Evolutionary conservation across 352 stramenopile genomes (phyloP).

Genomic region (Labyrinthula sp.): DNA sequence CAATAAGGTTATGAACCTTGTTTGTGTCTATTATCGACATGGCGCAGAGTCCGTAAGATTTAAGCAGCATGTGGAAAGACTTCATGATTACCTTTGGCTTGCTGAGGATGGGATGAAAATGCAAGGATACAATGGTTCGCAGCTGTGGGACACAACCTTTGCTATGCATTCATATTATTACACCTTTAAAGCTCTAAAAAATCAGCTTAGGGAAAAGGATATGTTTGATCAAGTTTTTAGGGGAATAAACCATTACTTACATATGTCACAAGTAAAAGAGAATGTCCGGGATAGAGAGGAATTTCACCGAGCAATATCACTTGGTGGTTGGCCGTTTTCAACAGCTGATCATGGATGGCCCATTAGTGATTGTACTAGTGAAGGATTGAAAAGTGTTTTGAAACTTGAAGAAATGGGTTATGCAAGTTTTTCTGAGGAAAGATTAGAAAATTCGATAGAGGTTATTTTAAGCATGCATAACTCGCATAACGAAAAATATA

Average conservation of each 20-base stretch:
- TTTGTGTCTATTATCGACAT: slow-evolving; percentile 32
- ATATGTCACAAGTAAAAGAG: slow-evolving; percentile 55
- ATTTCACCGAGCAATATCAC: slow-evolving; percentile 55
- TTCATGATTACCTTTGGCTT: slow-evolving; percentile 70
- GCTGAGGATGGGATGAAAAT: slow-evolving; percentile 77
- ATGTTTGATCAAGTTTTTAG: slow-evolving; percentile 44
- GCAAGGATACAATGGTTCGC: slow-evolving; percentile 63
- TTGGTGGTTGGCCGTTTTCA: slow-evolving; percentile 65
- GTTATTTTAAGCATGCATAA: slow-evolving; percentile 66
- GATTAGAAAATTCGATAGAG: slow-evolving; percentile 52
- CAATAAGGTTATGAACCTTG: slow-evolving; percentile 68
- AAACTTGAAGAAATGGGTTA: slow-evolving; percentile 13
- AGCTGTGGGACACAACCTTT: slow-evolving; percentile 71
- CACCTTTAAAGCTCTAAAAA: slow-evolving; percentile 30
- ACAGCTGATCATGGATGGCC: slow-evolving; percentile 66
- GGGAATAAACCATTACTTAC: slow-evolving; percentile 40
- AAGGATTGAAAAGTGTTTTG: slow-evolving; percentile 52
- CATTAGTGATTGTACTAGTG: slow-evolving; percentile 65
- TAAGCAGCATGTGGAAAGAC: slow-evolving; percentile 45
- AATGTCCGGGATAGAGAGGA: slow-evolving; percentile 41
- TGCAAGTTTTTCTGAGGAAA: slow-evolving; percentile 31
- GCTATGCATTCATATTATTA: slow-evolving; percentile 50
- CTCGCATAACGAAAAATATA: slow-evolving; percentile 34
- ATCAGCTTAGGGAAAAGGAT: slow-evolving; percentile 25
- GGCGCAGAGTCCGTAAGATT: slow-evolving; percentile 32